Evolutionary conservation across 768 basidiomycete species (phyloP), one percentile per base, ranked within the genome.

Genomic region (Cubamyces lactineus): DNA sequence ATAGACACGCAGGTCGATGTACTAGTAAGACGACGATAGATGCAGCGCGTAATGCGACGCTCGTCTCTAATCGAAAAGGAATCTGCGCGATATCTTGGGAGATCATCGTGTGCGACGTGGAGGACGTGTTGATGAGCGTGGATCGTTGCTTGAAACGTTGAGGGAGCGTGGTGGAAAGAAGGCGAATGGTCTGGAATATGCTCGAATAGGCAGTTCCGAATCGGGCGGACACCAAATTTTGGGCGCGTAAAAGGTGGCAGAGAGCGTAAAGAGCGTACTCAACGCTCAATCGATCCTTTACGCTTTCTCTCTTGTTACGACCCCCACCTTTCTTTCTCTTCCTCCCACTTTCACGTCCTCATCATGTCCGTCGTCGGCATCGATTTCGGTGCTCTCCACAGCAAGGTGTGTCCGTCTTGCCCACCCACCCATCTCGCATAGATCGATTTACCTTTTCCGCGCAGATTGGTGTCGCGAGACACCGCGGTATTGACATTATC

Each of bases 401-500:
- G 89, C 78, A 94, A 96, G 84, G 92, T 91, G 60, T 41, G 78
- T 73, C 5, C 43, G 5, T 39, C 19, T 12, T 3, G n/a, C 38
- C 21, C 21, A 11, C 65, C 39, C 54, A 43, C 51, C 21, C 24
- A 40, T 30, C 52, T 52, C 52, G 21, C 23, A 28, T 59, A 47
- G 49, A 60, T 63, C 23, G 53, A 30, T 41, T 56, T 34, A 43
- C 39, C 21, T 57, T 64, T 64, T 53, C 39, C 45, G 49, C 73
- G 9, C 66, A 92, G 93, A 95, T 98, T 74, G 95, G 95, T 80
- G 95, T 96, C 66, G 95, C 95, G 19, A 85, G 95, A 77, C 89
- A 92, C 78, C 85, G 93, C 72, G 96, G 96, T 68, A 96, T 99
- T 80, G 96, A 99, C 83, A 95, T 99, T 77, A 96, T 99, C 80